These are phyloP conservation scores for Microdochium trichocladiopsis DNA, from an alignment of 2,329 filamentous ascomycete species.

Conservation along the genomic window DNA sequence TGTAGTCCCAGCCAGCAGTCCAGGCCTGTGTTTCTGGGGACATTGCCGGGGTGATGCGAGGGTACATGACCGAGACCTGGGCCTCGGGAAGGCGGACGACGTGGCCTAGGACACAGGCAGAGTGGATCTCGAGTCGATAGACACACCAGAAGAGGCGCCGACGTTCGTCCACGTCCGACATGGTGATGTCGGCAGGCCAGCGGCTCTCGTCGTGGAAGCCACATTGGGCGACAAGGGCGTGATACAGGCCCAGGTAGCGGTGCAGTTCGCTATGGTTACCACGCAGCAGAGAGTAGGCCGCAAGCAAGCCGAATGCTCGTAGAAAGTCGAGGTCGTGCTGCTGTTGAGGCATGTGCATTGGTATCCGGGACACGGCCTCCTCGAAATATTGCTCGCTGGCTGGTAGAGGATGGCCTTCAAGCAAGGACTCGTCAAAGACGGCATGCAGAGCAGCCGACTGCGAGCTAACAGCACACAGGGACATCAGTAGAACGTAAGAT, in stretches of 20 bases:
- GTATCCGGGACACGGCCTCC: neutral
- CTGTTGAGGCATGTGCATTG: neutral
- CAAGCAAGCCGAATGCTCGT: neutral
- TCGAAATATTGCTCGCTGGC: neutral
- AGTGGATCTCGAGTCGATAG: conserved; percentile 13
- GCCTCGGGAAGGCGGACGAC: conserved; percentile 10
- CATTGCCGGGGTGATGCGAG: conserved; percentile 3
- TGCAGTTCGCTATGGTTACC: conserved; percentile 1
- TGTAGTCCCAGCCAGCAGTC: neutral
- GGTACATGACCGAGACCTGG: conserved; percentile 10
- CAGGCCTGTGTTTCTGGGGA: conserved; percentile 2
- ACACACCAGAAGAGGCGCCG: conserved; percentile 12
- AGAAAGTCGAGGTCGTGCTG: neutral
- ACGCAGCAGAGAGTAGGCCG: neutral
- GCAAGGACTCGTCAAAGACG: neutral
- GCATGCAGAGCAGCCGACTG: neutral
- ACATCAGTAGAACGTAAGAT: neutral
- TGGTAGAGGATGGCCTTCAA: neutral
- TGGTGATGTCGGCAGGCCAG: conserved; percentile 6
- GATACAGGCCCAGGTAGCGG: conserved; percentile 11
- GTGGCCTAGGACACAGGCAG: conserved; percentile 11
- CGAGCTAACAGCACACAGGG: neutral
- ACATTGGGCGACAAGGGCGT: conserved; percentile 8
- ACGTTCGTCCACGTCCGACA: neutral
- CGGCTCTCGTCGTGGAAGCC: conserved; percentile 9